A percentile compares a stretch with the other conserved stretches of the same genome.
phyloP scores from a whole-genome alignment of 2,329 filamentous ascomycete genomes.

The Beauveria bassiana region DNA sequence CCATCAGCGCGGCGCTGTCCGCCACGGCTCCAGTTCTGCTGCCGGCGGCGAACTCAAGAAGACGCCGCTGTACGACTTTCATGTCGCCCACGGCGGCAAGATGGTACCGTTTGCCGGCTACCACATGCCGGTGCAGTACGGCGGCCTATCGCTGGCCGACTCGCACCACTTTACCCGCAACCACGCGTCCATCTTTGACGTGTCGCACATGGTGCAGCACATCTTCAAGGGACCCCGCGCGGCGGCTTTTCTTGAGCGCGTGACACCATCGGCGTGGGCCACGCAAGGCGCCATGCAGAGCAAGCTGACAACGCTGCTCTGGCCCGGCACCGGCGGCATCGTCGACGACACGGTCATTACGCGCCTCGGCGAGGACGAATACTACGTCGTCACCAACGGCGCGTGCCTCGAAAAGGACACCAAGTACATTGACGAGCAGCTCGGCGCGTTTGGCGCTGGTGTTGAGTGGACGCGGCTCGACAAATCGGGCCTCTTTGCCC shows the following conservation, averaged over 20 bases:
- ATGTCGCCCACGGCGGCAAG: conserved; percentile 72
- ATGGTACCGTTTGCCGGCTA: conserved; percentile 96
- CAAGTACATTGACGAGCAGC: conserved; percentile 63
- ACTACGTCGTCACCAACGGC: conserved; percentile 94
- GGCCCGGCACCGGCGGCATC: conserved; percentile 76
- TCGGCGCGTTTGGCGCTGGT: conserved; percentile 48
- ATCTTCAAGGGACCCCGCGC: conserved; percentile 74
- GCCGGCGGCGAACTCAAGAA: conserved; percentile 37
- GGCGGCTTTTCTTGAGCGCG: conserved; percentile 68
- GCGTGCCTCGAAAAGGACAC: conserved; percentile 85
- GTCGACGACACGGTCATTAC: conserved; percentile 93
- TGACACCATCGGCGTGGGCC: conserved; percentile 71
- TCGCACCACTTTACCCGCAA: conserved; percentile 86
- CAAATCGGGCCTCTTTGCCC: conserved; percentile 70
- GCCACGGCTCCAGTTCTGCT: conserved; percentile 22
- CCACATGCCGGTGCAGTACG: conserved; percentile 88
- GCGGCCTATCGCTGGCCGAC: conserved; percentile 65
- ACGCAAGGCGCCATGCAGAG: conserved; percentile 60
- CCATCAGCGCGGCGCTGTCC: conserved; percentile 14
- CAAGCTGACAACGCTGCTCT: conserved; percentile 77
- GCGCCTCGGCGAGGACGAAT: conserved; percentile 62
- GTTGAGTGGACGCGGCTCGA: conserved; percentile 63
- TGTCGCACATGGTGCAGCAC: conserved; percentile 95
- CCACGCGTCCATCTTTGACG: conserved; percentile 88
- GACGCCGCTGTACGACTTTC: conserved; percentile 73